These are phyloP conservation scores for Yueomyces sinensis DNA, from an alignment of 805 yeast genomes.

Conservation along the genomic window DNA sequence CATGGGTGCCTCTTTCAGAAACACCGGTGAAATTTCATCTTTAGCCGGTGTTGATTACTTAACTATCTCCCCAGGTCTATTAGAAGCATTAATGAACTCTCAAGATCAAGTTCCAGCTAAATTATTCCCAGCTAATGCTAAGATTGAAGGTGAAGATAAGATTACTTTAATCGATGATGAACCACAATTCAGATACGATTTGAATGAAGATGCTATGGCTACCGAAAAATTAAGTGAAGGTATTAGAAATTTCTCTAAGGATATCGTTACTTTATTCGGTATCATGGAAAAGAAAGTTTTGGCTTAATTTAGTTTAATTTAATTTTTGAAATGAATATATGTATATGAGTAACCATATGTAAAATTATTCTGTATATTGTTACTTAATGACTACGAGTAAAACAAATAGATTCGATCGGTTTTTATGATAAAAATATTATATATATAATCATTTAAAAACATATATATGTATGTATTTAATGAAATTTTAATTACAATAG, in stretches of 20 bases:
- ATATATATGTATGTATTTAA: no score
- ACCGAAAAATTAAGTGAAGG: conserved; percentile 96
- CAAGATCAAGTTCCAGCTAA: conserved; percentile 66
- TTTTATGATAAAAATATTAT: no score
- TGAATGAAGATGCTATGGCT: conserved; percentile 97
- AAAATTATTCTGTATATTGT: no score
- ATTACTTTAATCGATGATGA: conserved; percentile 77
- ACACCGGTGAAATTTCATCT: conserved; percentile 86
- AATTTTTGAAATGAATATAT: no score
- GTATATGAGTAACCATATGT: no score
- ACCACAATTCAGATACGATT: conserved; percentile 73
- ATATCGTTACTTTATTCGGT: conserved; percentile 64
- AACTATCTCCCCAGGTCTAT: conserved; percentile 86
- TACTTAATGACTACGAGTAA: no score
- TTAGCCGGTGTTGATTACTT: conserved; percentile 94
- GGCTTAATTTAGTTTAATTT: no score
- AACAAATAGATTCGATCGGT: no score
- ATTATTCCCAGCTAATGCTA: conserved; percentile 58
- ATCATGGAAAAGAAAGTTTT: conserved; percentile 48
- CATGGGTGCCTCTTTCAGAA: conserved; percentile 99
- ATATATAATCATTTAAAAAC: no score
- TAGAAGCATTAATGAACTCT: conserved; percentile 78
- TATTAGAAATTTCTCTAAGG: conserved; percentile 93
- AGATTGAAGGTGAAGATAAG: conserved; percentile 40
- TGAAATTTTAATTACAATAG: no score